Conservation (phyloP, 768 basidiomycete species). For the Boletus edulis region DNA sequence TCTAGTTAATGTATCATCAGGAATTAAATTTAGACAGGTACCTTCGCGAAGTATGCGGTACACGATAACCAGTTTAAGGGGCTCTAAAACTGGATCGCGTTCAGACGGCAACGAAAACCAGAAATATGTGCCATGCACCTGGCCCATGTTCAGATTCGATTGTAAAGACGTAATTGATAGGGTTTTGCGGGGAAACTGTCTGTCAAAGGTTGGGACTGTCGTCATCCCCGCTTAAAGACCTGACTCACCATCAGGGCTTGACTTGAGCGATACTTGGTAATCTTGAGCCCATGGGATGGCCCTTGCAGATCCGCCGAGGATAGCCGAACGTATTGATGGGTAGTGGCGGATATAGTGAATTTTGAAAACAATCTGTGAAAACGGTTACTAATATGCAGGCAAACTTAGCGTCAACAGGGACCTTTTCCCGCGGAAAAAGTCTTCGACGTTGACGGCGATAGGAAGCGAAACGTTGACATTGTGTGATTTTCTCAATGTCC, state of each 20-base stretch:
- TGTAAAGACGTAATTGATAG: slow-evolving; percentile 79
- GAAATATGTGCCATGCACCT: slow-evolving; percentile 37
- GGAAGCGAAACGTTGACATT: slow-evolving; percentile 71
- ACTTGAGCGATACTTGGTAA: slow-evolving; percentile 46
- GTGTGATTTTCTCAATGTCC: slow-evolving; percentile 54
- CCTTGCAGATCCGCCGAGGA: slow-evolving; percentile 53
- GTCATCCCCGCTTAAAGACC: not conserved
- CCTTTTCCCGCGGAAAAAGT: slow-evolving; percentile 90
- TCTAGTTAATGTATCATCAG: slow-evolving; percentile 4
- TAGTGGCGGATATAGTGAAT: slow-evolving; percentile 85
- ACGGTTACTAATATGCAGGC: not conserved
- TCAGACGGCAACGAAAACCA: slow-evolving; percentile 7
- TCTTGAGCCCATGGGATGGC: slow-evolving; percentile 46
- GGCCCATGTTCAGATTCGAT: slow-evolving; percentile 63
- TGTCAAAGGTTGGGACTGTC: slow-evolving; percentile 29
- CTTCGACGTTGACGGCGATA: slow-evolving; percentile 91
- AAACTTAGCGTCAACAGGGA: slow-evolving; percentile 26
- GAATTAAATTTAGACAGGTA: slow-evolving; percentile 26
- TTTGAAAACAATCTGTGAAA: slow-evolving; percentile 76
- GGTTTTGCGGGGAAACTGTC: slow-evolving; percentile 74
- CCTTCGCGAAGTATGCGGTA: slow-evolving; percentile 87
- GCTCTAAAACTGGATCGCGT: slow-evolving; percentile 52
- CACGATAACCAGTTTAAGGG: slow-evolving; percentile 59
- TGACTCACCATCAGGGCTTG: slow-evolving; percentile 49
- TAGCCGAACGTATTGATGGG: slow-evolving; percentile 77